Percentiles rank a stretch among this genome's conserved stretches.
These are phyloP conservation scores for Yamadazyma dendronema DNA, from an alignment of 1,139 yeast species.

Conservation along the genomic window DNA sequence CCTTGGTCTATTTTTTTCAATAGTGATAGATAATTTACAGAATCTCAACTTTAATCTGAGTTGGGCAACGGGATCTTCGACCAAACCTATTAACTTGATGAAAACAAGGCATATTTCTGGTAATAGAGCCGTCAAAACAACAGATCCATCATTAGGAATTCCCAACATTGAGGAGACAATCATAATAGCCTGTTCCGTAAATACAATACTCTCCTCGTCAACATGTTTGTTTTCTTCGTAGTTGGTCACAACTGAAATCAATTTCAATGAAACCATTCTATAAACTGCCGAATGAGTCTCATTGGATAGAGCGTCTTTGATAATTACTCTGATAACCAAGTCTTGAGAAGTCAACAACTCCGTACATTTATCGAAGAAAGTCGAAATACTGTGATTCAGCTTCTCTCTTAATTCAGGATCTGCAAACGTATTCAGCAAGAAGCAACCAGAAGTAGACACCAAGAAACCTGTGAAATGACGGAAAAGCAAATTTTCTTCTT, in stretches of 20 bases:
- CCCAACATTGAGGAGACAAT: slow-evolving; percentile 39
- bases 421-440: slow-evolving; percentile 34
- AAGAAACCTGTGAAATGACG: slow-evolving; percentile 63
- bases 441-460: slow-evolving; percentile 58
- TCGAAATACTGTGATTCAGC: slow-evolving; percentile 32
- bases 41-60: slow-evolving; percentile 56
- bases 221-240: slow-evolving; percentile 26
- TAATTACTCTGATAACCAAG: slow-evolving; percentile 46
- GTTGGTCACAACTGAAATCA: slow-evolving; percentile 24
- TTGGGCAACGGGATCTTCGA: slow-evolving; percentile 35
- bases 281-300: slow-evolving; percentile 49
- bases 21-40: slow-evolving; percentile 52
- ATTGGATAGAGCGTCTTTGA: slow-evolving; percentile 43
- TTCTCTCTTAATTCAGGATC: slow-evolving; percentile 26
- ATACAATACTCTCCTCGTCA: slow-evolving; percentile 33
- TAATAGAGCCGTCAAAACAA: slow-evolving; percentile 32
- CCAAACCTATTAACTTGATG: slow-evolving; percentile 31
- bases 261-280: slow-evolving; percentile 33
- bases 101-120: slow-evolving; percentile 33
- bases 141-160: slow-evolving; percentile 38
- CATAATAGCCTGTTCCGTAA: slow-evolving; percentile 39
- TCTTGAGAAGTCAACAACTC: slow-evolving; percentile 49
- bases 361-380: slow-evolving; percentile 52
- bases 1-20: slow-evolving; percentile 42
- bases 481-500: slow-evolving; percentile 44